Evolutionary conservation across 2,329 filamentous ascomycete genomes (phyloP).

Genomic region (Cordyceps javanica): DNA sequence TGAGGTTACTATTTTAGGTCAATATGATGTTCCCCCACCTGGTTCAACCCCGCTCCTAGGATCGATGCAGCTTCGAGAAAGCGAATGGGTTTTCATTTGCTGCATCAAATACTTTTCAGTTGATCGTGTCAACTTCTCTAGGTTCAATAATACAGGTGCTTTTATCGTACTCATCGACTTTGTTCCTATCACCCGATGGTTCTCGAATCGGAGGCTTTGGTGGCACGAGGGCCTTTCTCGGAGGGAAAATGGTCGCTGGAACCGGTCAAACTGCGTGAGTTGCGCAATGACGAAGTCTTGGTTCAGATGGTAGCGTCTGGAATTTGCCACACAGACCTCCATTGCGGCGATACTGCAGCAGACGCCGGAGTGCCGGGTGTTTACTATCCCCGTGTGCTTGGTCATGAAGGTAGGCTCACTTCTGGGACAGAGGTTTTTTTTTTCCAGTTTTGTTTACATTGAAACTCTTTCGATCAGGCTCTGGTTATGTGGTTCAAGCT

Average conservation of each 20-base stretch:
- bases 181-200: too few species aligned
- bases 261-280: slow-evolving; percentile 22
- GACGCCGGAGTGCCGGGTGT: slow-evolving; percentile 15
- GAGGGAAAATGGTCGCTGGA: slow-evolving; percentile 27
- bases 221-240: slow-evolving; percentile 26
- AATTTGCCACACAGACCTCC: slow-evolving; percentile 49
- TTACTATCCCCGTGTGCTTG: slow-evolving; percentile 32
- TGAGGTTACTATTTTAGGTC: too few species aligned
- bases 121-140: too few species aligned
- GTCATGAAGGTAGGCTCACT: slow-evolving; percentile 43
- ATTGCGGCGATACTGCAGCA: slow-evolving; percentile 32
- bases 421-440: background rate
- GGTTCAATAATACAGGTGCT: too few species aligned
- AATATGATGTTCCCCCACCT: too few species aligned
- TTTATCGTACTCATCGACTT: too few species aligned
- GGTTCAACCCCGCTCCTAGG: too few species aligned
- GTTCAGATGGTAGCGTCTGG: slow-evolving; percentile 48
- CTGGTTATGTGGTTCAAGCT: slow-evolving; percentile 37
- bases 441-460: background rate
- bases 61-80: too few species aligned
- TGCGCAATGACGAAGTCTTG: slow-evolving; percentile 40
- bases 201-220: slow-evolving; percentile 24
- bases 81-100: too few species aligned
- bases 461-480: slow-evolving; percentile 19
- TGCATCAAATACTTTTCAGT: too few species aligned